phyloP scores from a whole-genome alignment of 164 flowering plant genomes.

The Platanus orientalis region DNA sequence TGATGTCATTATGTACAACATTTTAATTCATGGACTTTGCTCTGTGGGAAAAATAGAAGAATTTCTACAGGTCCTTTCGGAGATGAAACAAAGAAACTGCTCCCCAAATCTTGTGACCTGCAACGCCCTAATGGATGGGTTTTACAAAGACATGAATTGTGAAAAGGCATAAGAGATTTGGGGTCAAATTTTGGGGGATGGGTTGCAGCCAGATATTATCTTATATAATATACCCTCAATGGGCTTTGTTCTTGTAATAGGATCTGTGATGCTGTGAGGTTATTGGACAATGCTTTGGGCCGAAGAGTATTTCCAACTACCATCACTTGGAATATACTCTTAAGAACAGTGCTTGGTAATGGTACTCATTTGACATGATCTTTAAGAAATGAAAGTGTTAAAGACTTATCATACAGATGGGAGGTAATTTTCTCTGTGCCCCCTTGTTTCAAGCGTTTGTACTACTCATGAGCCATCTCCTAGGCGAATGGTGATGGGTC shows the following conservation, averaged over 20 bases:
- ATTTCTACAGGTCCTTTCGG: conserved; percentile 48
- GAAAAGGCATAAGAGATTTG: conserved; percentile 57
- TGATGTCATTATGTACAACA: conserved; percentile 71
- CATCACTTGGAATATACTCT: conserved; percentile 80
- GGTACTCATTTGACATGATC: conserved; percentile 7
- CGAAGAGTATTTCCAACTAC: conserved; percentile 57
- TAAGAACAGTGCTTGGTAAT: conserved; percentile 41
- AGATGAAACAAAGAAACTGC: conserved; percentile 44
- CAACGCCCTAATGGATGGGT: conserved; percentile 81
- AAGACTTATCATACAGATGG: too few species aligned
- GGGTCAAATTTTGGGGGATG: conserved; percentile 47
- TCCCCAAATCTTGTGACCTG: conserved; percentile 71
- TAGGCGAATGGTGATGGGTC: too few species aligned
- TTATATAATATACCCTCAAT: conserved; percentile 75
- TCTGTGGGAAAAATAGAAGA: conserved; percentile 53
- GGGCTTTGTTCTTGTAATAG: conserved; percentile 72
- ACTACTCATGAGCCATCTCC: too few species aligned
- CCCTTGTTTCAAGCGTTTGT: too few species aligned
- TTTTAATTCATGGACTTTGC: conserved; percentile 83
- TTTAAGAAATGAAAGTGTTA: not conserved
- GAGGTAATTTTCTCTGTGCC: too few species aligned
- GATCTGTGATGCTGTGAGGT: conserved; percentile 46
- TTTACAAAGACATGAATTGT: conserved; percentile 49
- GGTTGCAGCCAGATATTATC: conserved; percentile 65
- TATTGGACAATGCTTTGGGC: conserved; percentile 51